A percentile compares a stretch with the other conserved stretches of the same genome.
These are phyloP conservation scores for Camelina neglecta DNA, from an alignment of 345 rosid genomes.

Conservation along the genomic window DNA sequence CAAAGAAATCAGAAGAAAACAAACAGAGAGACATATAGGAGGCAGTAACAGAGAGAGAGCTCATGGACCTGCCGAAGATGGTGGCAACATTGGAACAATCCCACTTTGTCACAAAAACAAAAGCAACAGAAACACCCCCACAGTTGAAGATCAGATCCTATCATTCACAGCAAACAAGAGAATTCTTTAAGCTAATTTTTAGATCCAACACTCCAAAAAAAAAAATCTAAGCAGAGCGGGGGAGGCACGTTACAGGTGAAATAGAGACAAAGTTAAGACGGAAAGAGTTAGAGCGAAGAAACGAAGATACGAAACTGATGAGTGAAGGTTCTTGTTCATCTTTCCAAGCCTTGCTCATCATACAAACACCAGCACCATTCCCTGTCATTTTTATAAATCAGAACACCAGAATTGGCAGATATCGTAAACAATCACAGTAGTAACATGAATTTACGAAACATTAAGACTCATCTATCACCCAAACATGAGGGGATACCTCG, in stretches of 20 bases:
- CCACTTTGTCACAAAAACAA: constrained; percentile 83
- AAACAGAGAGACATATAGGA: not conserved
- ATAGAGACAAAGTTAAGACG: constrained; percentile 82
- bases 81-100: constrained; percentile 49
- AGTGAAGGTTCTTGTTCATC: constrained; percentile 65
- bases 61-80: constrained; percentile 66
- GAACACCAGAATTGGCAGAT: constrained; percentile 6
- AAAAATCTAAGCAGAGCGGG: not conserved
- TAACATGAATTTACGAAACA: not conserved
- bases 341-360: constrained; percentile 84
- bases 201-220: not conserved
- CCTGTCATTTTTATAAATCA: constrained; percentile 18
- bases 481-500: not conserved
- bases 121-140: constrained; percentile 84
- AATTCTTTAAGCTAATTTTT: not conserved
- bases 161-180: constrained; percentile 5
- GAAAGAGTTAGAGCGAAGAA: constrained; percentile 71
- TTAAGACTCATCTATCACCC: constrained; percentile 2
- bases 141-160: constrained; percentile 93
- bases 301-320: constrained; percentile 72
- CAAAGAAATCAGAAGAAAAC: constrained; percentile 13
- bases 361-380: constrained; percentile 67
- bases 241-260: constrained; percentile 62
- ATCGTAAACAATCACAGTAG: not conserved
- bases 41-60: not conserved